Base-by-base conservation (phyloP, 495 filamentous ascomycete species). In the Aspergillus mulundensis region DNA sequence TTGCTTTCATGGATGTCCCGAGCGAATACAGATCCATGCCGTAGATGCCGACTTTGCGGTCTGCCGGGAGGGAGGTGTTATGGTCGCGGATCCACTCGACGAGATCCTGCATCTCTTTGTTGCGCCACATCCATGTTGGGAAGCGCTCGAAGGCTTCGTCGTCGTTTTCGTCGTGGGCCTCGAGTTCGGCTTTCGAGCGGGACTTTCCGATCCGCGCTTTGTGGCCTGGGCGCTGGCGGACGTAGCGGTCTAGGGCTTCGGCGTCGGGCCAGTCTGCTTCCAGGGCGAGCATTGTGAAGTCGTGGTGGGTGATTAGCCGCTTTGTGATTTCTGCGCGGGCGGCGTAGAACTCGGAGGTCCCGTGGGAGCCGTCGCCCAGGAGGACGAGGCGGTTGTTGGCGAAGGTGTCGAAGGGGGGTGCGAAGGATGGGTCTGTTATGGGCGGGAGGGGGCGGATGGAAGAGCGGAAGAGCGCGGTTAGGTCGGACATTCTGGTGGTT, bases 71-170 rank as follows among this genome's bases (percentile, higher is more conserved):
- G 0, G 54, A 57, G 1, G 63, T 51, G 55, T 85, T 83, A 53
- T 68, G 71, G 16, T 70, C 51, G 5, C 78, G 68, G 64, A 84
- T 66, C 82, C 81, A 85, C 58, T 84, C 80, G n/a, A 80, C 73
- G 16, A 85, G 76, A 0, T 72, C 64, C 20, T 81, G 79, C 61
- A 81, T 77, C 57, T 84, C 81, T 21, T 61, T 58, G 51, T 84
- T 84, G 11, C 80, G 72, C 82, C 82, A 85, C 81, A 84, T 84
- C 81, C 81, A 85, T 4, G 78, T 81, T 20, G 82, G 81, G 41
- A 84, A 85, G 16, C 80, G 65, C 47, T 74, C 64, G 61, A 85
- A 84, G 10, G 73, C 71, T 38, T 76, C 72, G 8, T 69, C 54
- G 5, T 66, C 67, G 2, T 64, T n/a, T 4, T 42, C 16, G 1